Evolutionary conservation across 148 eudicot genomes (phyloP).

Genomic region (Cornus controversa): DNA sequence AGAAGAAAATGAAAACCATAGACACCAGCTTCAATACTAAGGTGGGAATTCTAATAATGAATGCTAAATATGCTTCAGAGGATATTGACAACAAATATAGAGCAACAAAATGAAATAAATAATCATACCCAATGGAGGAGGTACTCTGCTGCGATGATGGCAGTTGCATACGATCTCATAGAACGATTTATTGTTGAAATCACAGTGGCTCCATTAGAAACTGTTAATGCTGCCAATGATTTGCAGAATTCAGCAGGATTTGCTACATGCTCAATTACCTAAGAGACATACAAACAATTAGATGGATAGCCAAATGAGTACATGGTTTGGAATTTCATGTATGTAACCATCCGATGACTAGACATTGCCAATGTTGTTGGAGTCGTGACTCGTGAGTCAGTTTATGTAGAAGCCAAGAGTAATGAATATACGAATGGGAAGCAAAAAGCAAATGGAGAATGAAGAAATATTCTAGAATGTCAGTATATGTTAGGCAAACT

Average conservation of each 20-base stretch:
- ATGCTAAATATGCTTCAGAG: background rate
- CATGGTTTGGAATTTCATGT: no score
- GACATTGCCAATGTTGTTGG: no score
- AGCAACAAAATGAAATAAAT: background rate
- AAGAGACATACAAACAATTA: background rate
- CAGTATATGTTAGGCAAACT: no score
- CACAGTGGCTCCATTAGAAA: constrained; percentile 75
- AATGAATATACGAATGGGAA: no score
- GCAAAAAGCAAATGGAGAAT: no score
- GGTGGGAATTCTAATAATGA: background rate
- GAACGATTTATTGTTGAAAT: constrained; percentile 89
- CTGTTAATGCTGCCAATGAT: constrained; percentile 73
- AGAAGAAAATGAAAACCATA: no score
- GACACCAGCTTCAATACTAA: constrained; percentile 1
- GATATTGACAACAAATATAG: background rate
- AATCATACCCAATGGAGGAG: constrained; percentile 80
- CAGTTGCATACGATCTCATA: constrained; percentile 83
- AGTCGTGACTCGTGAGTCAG: no score
- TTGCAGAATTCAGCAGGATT: constrained; percentile 91
- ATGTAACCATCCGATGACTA: no score
- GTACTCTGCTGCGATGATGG: constrained; percentile 76
- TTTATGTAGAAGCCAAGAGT: no score
- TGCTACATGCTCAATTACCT: constrained; percentile 97
- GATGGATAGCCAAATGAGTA: background rate
- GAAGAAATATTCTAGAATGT: no score